Evolutionary conservation across 2,329 filamentous ascomycete species (phyloP).

Genomic region (Mariannaea elegans): DNA sequence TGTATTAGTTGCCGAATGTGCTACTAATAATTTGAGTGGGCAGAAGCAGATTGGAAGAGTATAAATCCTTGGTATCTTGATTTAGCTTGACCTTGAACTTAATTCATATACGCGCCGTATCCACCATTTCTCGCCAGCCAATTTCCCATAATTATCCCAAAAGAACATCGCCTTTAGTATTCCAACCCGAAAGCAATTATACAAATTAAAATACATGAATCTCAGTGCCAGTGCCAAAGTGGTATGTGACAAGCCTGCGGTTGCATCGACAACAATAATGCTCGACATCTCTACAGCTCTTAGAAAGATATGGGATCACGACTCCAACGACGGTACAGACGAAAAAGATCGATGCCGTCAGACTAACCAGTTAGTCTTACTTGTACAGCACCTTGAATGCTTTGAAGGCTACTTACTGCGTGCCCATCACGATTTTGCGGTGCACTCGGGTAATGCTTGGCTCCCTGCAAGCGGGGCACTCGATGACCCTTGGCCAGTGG

Average conservation of each 20-base stretch:
- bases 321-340: conserved; percentile 30
- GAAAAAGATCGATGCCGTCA: conserved; percentile 34
- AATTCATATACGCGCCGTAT: too few relatives aligned
- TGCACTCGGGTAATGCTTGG: conserved; percentile 33
- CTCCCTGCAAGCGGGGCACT: conserved; percentile 34
- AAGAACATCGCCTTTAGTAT: too few relatives aligned
- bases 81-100: too few relatives aligned
- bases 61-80: too few relatives aligned
- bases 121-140: too few relatives aligned
- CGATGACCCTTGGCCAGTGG: conserved; percentile 33
- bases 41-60: too few relatives aligned
- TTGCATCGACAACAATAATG: conserved; percentile 39
- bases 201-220: conserved; percentile 32
- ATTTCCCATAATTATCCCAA: too few relatives aligned
- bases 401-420: conserved; percentile 27
- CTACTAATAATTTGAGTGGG: too few relatives aligned
- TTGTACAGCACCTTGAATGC: neutral
- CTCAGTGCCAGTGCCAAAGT: conserved; percentile 34
- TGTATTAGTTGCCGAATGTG: too few relatives aligned
- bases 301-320: conserved; percentile 24
- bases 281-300: conserved; percentile 35
- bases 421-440: conserved; percentile 32
- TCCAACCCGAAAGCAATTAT: too few relatives aligned
- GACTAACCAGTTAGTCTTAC: conserved; percentile 7
- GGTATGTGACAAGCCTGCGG: conserved; percentile 31